A percentile compares a stretch with the other conserved stretches of the same genome.
These are phyloP conservation scores for Thoreauomyces humboldtii DNA, from an alignment of 192 early-diverging fungal genomes.

Conservation along the genomic window DNA sequence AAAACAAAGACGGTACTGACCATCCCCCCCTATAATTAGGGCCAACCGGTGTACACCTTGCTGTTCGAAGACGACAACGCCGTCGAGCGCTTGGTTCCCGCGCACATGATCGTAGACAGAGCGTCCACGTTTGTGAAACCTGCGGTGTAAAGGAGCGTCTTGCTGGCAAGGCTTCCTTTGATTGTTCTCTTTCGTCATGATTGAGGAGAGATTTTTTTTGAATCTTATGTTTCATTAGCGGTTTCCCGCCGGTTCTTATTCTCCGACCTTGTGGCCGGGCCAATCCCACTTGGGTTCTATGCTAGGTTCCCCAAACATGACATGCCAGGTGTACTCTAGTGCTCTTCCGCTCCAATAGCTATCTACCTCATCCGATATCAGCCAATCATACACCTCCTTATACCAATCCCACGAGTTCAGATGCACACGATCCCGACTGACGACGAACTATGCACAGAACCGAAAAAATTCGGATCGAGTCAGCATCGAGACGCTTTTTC, in stretches of 20 bases:
- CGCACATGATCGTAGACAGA: conserved; percentile 6
- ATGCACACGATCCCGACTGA: background rate
- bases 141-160: too few species aligned
- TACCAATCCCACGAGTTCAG: background rate
- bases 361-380: background rate
- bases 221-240: too few species aligned
- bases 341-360: conserved; percentile 1
- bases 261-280: too few species aligned
- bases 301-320: background rate
- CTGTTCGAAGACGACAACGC: conserved; percentile 48
- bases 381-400: conserved; percentile 5
- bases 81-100: conserved; percentile 21
- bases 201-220: too few species aligned
- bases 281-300: background rate
- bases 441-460: too few species aligned
- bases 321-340: conserved; percentile 11
- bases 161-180: too few species aligned
- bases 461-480: too few species aligned
- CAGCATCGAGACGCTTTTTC: too few species aligned
- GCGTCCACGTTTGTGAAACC: background rate
- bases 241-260: too few species aligned
- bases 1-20: too few species aligned
- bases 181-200: too few species aligned
- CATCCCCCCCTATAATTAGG: background rate
- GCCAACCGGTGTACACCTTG: conserved; percentile 28